Percentiles rank a stretch among this genome's conserved stretches.
These are phyloP conservation scores for Adansonia madagascariensis DNA, from an alignment of 441 rosid genomes.

Conservation along the genomic window DNA sequence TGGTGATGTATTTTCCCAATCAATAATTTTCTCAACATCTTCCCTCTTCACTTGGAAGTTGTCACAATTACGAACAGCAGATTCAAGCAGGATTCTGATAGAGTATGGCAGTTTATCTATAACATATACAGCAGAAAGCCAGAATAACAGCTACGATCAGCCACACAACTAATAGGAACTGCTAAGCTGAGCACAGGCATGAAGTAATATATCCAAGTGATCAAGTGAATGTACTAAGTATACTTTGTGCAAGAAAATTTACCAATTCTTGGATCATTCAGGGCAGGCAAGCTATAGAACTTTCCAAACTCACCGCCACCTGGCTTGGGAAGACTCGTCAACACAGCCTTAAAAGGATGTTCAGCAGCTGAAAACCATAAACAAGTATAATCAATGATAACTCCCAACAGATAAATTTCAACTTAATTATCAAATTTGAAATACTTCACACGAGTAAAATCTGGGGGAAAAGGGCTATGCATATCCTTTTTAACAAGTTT, in stretches of 20 bases:
- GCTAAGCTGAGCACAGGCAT: background rate
- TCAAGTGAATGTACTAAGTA: background rate
- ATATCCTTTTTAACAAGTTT: background rate
- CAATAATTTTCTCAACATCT: conserved; percentile 94
- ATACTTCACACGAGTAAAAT: conserved; percentile 1
- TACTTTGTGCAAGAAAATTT: conserved; percentile 21
- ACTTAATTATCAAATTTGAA: background rate
- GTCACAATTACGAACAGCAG: conserved; percentile 97
- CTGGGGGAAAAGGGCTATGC: background rate
- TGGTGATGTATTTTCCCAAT: conserved; percentile 90
- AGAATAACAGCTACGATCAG: background rate
- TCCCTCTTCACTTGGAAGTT: conserved; percentile 95
- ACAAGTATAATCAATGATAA: background rate
- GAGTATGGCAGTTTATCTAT: conserved; percentile 94
- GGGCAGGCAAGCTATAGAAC: conserved; percentile 89
- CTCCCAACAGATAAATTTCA: conserved; percentile 8
- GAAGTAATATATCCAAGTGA: conserved; percentile 9
- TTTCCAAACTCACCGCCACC: conserved; percentile 98
- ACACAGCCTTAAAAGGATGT: conserved; percentile 80
- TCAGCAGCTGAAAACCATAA: conserved; percentile 70
- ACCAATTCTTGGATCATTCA: conserved; percentile 97
- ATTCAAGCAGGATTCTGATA: conserved; percentile 92
- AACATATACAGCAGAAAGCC: conserved; percentile 27
- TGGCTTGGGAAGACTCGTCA: conserved; percentile 91
- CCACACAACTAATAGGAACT: conserved; percentile 15